Base-by-base conservation (phyloP, 768 basidiomycete species). In the Phanerochaete sordida region DNA sequence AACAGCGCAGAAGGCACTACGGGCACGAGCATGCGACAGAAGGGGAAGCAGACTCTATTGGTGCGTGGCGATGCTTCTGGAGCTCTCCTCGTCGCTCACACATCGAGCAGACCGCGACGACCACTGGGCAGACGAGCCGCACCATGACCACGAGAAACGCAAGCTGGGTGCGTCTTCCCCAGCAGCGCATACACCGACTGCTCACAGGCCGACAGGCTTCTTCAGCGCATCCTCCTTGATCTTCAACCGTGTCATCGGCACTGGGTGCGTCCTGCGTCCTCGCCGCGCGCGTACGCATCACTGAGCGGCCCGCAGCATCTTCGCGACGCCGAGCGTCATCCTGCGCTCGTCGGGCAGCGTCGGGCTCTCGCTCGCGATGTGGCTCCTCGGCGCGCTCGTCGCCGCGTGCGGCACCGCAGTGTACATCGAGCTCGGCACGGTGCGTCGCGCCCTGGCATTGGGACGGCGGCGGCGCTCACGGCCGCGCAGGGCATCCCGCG, bases 381-480 rank as follows among this genome's bases (percentile, higher is more conserved):
- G 89, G 89, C 72, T 89, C 19, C 66, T 88, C 6, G 89, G 88
- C 0, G 82, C 88, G 3, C 66, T 79, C 28, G 80, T 90, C 39
- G 86, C 89, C 1, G 78, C 81, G 0, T 80, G 82, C 35, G 89
- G 89, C 3, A 87, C 87, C 1, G 79, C 82, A 0, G 88, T 90
- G 2, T 91, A 85, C 63, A 77, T 90, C n/a, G 89, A 90, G 68
- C 78, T 88, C 21, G 88, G 89, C 24, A 89, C 88, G 26, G 88
- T 88, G 59, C 62, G 78, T 62, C 11, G 39, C 13, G 46, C 2
- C 15, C 12, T 15, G 30, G 13, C 24, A 12, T 21, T 7, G 9
- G 19, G 11, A 11, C 7, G 15, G 49, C 13, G 2, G 49, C 13
- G 15, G 28, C 3, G 49, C 19, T n/a, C 30, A 30, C 2, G 11